Evolutionary conservation across 2,329 filamentous ascomycete species (phyloP).

Genomic region (Fusarium abutilonis): DNA sequence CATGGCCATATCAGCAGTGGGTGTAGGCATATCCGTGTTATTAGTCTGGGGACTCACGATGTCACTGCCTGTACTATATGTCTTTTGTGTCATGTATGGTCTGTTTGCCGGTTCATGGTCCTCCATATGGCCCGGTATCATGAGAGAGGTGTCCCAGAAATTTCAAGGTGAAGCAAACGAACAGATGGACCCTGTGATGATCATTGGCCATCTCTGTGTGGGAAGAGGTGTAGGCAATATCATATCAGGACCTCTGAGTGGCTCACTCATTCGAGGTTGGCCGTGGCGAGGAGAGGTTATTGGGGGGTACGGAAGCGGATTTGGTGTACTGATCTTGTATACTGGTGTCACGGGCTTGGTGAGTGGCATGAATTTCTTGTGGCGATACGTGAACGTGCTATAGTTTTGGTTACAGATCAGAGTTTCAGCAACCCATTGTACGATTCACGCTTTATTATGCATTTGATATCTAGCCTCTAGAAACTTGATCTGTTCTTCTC

Average conservation of each 20-base stretch:
- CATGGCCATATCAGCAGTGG: slow-evolving; percentile 62
- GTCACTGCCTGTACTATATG: slow-evolving; percentile 60
- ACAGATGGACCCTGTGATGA: slow-evolving; percentile 55
- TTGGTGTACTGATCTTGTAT: slow-evolving; percentile 65
- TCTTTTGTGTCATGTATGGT: slow-evolving; percentile 70
- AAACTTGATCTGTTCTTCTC: too few species aligned
- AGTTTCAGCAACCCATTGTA: not conserved
- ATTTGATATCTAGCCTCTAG: too few species aligned
- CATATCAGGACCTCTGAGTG: slow-evolving; percentile 62
- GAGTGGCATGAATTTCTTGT: slow-evolving; percentile 32
- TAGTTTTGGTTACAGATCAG: not conserved
- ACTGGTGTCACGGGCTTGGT: slow-evolving; percentile 53
- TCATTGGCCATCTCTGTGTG: slow-evolving; percentile 64
- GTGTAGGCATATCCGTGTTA: slow-evolving; percentile 63
- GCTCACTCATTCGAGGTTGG: slow-evolving; percentile 56
- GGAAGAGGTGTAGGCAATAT: slow-evolving; percentile 69
- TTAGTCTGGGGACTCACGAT: slow-evolving; percentile 67
- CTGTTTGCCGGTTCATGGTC: slow-evolving; percentile 70
- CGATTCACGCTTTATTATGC: not conserved
- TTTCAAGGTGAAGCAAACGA: slow-evolving; percentile 14
- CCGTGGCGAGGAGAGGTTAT: slow-evolving; percentile 53
- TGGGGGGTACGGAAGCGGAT: slow-evolving; percentile 61
- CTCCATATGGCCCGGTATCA: slow-evolving; percentile 66
- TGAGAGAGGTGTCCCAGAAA: slow-evolving; percentile 50
- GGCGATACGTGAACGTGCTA: slow-evolving; percentile 26